Base-by-base conservation (phyloP, 1,284 basidiomycete genomes). In the Ganoderma resinaceum region DNA sequence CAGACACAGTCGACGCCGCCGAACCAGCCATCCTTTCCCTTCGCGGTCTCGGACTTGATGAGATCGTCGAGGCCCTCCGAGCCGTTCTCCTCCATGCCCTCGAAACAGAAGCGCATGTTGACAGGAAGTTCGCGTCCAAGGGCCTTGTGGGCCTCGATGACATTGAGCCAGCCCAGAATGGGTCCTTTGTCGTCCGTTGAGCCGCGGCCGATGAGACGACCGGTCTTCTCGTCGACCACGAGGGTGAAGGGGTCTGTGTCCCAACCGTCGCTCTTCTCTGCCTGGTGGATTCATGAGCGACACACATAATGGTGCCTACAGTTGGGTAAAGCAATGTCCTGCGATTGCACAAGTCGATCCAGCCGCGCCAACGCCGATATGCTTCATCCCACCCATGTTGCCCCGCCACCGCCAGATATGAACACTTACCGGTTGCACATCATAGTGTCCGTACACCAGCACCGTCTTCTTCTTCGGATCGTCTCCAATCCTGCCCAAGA, bases 31-130 rank as follows among this genome's bases (percentile, higher is more conserved):
- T 85, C 73, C 77, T 90, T 85, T 52, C 84, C 91, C 67, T 87
- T 86, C 62, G 86, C 82, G 68, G 91, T 91, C 83, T 99, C 96
- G 62, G 85, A 85, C 72, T 87, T 83, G 74, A 99, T 96, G 62
- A 98, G 89, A 63, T 95, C 95, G 78, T 99, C 97, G 14, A 99
- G 87, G 7, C 96, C 96, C 76, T 96, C 95, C 57, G 93, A 95
- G 8, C 97, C 97, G 74, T 88, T 94, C 84, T 99, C 97, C 81
- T 99, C 97, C 98, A 99, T 99, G 9, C 97, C 96, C 81, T 99
- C 97, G 77, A 99, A 97, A 84, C 95, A 96, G 85, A 96, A 93
- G 76, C 92, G 90, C 74, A 99, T 82, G 82, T 99, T 99, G 65
- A 99, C 97, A 1, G 97, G 97, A 23, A 99, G 86, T 62, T 92